Percentiles rank a stretch among this genome's conserved stretches.
phyloP scores from a whole-genome alignment of 768 basidiomycete genomes.

The Filobasidium wieringae region DNA sequence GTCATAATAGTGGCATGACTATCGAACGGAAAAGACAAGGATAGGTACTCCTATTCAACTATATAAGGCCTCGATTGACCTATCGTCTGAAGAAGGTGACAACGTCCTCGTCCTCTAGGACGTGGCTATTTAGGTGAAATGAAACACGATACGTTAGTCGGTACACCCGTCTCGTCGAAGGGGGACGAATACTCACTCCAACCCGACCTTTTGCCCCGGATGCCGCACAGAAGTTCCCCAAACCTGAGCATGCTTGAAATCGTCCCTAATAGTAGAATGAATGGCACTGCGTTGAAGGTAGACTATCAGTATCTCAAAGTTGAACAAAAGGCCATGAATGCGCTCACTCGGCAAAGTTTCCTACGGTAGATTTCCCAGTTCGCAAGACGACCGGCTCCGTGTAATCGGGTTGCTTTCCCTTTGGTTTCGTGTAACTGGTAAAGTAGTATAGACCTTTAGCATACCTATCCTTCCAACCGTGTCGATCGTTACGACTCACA shows the following conservation, averaged over 20 bases:
- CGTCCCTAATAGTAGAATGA: conserved; percentile 94
- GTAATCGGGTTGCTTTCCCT: conserved; percentile 84
- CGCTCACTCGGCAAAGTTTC: conserved; percentile 50
- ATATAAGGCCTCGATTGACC: too few relatives aligned
- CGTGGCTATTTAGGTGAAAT: conserved; percentile 18
- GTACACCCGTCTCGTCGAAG: neutral
- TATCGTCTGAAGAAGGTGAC: conserved; percentile 15
- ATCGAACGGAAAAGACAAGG: too few relatives aligned
- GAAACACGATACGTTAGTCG: neutral
- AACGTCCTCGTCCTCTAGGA: conserved; percentile 38
- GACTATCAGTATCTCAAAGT: neutral
- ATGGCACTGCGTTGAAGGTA: conserved; percentile 44
- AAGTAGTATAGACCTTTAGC: neutral
- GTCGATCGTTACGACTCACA: conserved; percentile 45
- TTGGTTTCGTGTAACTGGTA: conserved; percentile 69
- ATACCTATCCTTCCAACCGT: neutral
- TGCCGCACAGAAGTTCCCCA: conserved; percentile 99
- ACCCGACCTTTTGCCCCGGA: conserved; percentile 66
- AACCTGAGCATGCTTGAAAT: conserved; percentile 78
- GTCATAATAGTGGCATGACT: too few relatives aligned
- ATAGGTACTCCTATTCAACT: too few relatives aligned
- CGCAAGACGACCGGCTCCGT: conserved; percentile 71
- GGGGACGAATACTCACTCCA: conserved; percentile 33
- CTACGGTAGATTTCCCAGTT: conserved; percentile 46
- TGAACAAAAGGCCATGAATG: neutral